These are phyloP conservation scores for Helicostylum pulchrum DNA, from an alignment of 192 early-diverging fungal species.

Conservation along the genomic window DNA sequence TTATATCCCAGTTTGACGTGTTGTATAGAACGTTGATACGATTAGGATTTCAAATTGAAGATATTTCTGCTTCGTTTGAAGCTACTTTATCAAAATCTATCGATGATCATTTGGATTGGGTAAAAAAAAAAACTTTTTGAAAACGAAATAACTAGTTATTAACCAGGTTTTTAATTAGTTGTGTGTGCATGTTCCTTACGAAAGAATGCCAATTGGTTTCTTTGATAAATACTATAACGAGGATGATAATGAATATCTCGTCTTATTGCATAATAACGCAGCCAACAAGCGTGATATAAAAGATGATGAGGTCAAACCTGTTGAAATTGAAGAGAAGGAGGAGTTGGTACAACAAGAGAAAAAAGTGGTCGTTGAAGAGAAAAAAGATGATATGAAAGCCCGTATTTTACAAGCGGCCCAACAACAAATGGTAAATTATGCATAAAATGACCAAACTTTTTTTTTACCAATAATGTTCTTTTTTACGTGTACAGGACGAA, in stretches of 20 bases:
- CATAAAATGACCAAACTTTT: neutral
- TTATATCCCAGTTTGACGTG: slow-evolving; percentile 44
- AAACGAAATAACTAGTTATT: slow-evolving; percentile 22
- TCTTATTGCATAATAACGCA: neutral
- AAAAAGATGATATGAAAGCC: slow-evolving; percentile 16
- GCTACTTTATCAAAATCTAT: slow-evolving; percentile 37
- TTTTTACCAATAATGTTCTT: neutral
- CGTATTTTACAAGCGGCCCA: slow-evolving; percentile 28
- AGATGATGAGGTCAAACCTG: neutral
- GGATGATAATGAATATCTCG: neutral
- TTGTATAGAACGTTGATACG: slow-evolving; percentile 41
- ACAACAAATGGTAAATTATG: slow-evolving; percentile 16
- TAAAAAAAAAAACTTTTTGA: slow-evolving; percentile 18
- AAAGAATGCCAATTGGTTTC: slow-evolving; percentile 44
- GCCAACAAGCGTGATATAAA: neutral
- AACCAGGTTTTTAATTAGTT: slow-evolving; percentile 33
- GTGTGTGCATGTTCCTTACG: slow-evolving; percentile 34
- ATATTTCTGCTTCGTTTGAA: slow-evolving; percentile 43
- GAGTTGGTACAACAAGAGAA: neutral
- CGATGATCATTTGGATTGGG: slow-evolving; percentile 52
- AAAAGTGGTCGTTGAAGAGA: neutral
- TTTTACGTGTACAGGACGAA: neutral
- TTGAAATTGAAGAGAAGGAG: neutral
- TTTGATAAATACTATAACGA: slow-evolving; percentile 48
- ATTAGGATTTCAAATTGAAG: slow-evolving; percentile 42